These are phyloP conservation scores for Backusella tarrabulga DNA, from an alignment of 192 early-diverging fungal genomes.

Conservation along the genomic window DNA sequence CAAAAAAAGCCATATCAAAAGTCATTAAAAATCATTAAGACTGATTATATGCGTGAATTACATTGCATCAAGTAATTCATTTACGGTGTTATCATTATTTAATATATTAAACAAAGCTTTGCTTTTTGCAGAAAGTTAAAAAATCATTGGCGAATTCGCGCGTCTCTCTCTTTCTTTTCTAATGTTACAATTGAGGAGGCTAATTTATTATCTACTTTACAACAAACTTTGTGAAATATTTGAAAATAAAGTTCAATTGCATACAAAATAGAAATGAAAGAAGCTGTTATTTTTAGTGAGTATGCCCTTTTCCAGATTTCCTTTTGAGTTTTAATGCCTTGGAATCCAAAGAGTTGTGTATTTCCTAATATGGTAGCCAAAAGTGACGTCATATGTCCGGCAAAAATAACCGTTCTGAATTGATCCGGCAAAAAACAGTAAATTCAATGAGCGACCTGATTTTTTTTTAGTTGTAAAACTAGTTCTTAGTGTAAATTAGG, in stretches of 20 bases:
- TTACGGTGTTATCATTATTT: no score
- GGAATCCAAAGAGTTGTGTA: neutral
- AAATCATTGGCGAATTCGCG: slow-evolving; percentile 12
- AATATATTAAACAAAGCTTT: neutral
- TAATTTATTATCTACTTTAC: neutral
- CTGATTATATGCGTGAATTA: no score
- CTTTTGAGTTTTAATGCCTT: neutral
- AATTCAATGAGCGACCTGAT: neutral
- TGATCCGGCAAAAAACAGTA: neutral
- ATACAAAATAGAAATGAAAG: neutral
- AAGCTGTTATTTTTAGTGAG: neutral
- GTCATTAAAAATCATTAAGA: neutral
- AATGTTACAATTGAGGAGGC: neutral
- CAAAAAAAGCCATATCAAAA: no score
- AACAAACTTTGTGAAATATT: neutral
- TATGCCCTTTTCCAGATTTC: neutral
- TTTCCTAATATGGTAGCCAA: neutral
- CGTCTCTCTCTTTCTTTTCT: neutral
- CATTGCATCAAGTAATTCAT: no score
- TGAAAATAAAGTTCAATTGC: neutral
- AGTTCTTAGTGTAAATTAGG: neutral
- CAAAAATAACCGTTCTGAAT: neutral
- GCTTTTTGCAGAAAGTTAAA: slow-evolving; percentile 9
- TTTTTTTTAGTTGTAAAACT: slow-evolving; percentile 7
- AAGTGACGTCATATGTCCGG: neutral